Evolutionary conservation across 2,329 filamentous ascomycete species (phyloP), one percentile per base, ranked within the genome.

Genomic region (Diaporthe helianthi): DNA sequence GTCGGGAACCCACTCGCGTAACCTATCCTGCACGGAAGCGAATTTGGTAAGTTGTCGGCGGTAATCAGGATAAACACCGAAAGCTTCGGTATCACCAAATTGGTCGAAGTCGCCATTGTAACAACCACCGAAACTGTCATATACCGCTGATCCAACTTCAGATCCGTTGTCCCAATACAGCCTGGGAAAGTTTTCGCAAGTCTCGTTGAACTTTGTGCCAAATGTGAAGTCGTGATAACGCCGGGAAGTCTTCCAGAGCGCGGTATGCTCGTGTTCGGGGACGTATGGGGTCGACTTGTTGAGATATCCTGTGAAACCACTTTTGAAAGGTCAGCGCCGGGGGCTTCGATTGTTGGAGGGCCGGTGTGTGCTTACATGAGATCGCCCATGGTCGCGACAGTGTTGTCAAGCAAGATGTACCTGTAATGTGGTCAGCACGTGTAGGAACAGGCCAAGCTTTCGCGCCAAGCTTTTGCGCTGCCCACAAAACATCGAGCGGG

Each of bases 31-130:
- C 1, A 90, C 88, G 60, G 85, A 88, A 58, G 88, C 87, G 77
- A 90, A 91, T 72, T 90, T 90, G n/a, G 87, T 84, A 52, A 90
- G 80, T 73, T 90, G 86, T 75, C 86, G 85, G 72, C 88, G 81
- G 83, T 86, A 90, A 74, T 89, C 86, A 0, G 87, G 85, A 70
- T 85, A 90, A 17, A 87, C 84, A 71, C 88, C 88, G 71, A 90
- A 89, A 55, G 87, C 87, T 76, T 87, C 86, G n/a, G 85, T 86
- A 72, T 90, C 87, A 65, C 88, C 88, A 72, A 87, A 90, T 24
- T 71, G 70, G 51, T 71, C 70, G 19, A 71, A 71, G 63, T 71
- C 70, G 44, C 70, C 70, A 46, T 89, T 79, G 72, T 85, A 87
- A 75, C 87, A 90, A 8, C 87, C 86, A 2, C 78, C 78, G 71